These are phyloP conservation scores for Metschnikowia kofuensis DNA, from an alignment of 805 yeast species.

Conservation along the genomic window DNA sequence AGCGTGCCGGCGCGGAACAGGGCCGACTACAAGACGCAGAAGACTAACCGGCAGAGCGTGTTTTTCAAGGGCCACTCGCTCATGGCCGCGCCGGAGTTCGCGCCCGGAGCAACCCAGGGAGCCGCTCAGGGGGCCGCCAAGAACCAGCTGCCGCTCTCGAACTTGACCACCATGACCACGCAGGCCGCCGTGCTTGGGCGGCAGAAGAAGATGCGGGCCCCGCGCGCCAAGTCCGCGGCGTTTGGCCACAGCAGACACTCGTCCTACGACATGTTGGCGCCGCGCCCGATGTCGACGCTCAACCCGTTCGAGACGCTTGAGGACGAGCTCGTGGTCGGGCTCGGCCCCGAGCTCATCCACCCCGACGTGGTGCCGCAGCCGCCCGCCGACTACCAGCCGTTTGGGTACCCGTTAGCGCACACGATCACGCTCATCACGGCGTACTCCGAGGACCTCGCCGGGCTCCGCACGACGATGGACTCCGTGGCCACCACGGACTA, in stretches of 20 bases:
- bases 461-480: conserved; percentile 83
- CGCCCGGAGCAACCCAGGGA: too few relatives aligned
- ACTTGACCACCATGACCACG: conserved; percentile 62
- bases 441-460: conserved; percentile 88
- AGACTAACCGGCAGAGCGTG: conserved; percentile 40
- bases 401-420: conserved; percentile 55
- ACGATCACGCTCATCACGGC: conserved; percentile 65
- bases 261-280: conserved; percentile 32
- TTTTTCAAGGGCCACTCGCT: conserved; percentile 34
- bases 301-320: conserved; percentile 35
- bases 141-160: conserved; percentile 22
- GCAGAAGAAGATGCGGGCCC: conserved; percentile 18
- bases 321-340: conserved; percentile 36
- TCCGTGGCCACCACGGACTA: conserved; percentile 93
- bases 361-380: conserved; percentile 90
- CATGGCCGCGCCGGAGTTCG: not conserved
- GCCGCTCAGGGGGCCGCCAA: too few relatives aligned
- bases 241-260: conserved; percentile 19
- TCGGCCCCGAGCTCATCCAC: conserved; percentile 60
- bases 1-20: conserved; percentile 51
- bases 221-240: conserved; percentile 15
- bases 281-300: conserved; percentile 26
- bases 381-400: conserved; percentile 84
- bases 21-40: conserved; percentile 43
- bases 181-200: conserved; percentile 46